Percentiles rank a stretch among this genome's conserved stretches.
These are phyloP conservation scores for Anthostomella pinea DNA, from an alignment of 2,329 filamentous ascomycete genomes.

Conservation along the genomic window DNA sequence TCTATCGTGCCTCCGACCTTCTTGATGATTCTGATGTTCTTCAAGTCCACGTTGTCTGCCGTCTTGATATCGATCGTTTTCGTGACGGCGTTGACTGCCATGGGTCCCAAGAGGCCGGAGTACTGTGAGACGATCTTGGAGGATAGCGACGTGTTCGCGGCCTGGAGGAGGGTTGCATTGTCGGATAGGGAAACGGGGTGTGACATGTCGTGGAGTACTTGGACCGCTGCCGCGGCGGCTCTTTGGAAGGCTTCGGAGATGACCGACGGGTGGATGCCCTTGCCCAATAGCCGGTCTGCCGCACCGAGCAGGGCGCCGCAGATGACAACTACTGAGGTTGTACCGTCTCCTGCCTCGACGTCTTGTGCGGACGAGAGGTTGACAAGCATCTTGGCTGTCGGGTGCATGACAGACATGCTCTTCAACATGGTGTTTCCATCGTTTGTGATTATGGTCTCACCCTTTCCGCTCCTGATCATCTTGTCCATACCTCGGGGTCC, in stretches of 20 bases:
- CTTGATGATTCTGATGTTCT: constrained; percentile 96
- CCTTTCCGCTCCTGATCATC: constrained; percentile 97
- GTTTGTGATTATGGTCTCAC: constrained; percentile 98
- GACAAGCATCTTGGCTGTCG: constrained; percentile 99
- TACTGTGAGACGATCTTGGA: constrained; percentile 99
- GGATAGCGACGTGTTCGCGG: constrained; percentile 92
- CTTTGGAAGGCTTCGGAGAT: constrained; percentile 98
- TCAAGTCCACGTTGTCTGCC: constrained; percentile 92
- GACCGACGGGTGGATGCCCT: constrained; percentile 95
- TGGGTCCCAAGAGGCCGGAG: constrained; percentile 89
- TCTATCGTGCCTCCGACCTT: constrained; percentile 98
- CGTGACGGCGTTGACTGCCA: constrained; percentile 95
- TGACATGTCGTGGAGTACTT: constrained; percentile 92
- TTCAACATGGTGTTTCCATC: constrained; percentile 99
- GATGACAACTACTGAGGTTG: constrained; percentile 96
- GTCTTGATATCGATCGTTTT: constrained; percentile 95
- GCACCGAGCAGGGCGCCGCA: constrained; percentile 92
- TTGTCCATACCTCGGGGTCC: constrained; percentile 98
- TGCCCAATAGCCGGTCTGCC: constrained; percentile 83
- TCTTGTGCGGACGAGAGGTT: constrained; percentile 96
- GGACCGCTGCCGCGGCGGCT: constrained; percentile 83
- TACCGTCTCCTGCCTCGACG: constrained; percentile 97
- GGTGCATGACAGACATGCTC: constrained; percentile 98
- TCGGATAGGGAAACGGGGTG: constrained; percentile 87
- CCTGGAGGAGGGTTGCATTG: constrained; percentile 86